These are phyloP conservation scores for Plectosphaerella cucumerina DNA, from an alignment of 2,329 filamentous ascomycete genomes.

Conservation along the genomic window DNA sequence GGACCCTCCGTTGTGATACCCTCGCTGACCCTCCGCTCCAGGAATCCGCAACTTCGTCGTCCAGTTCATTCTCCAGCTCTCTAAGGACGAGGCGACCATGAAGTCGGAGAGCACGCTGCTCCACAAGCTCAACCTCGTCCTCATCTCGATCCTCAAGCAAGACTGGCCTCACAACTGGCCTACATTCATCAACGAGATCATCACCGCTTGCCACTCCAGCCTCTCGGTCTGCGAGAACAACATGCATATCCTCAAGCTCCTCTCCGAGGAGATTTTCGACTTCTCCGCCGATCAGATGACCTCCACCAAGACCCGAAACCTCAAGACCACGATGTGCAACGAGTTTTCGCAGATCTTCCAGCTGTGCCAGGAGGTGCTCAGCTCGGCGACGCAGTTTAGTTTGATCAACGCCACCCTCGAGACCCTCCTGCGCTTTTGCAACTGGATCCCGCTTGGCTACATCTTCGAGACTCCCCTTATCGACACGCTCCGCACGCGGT, in stretches of 20 bases:
- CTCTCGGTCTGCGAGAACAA: slow-evolving; percentile 99
- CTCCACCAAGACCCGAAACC: slow-evolving; percentile 90
- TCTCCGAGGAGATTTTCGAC: slow-evolving; percentile 98
- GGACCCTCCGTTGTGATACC: slow-evolving; percentile 1
- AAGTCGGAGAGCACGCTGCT: slow-evolving; percentile 81
- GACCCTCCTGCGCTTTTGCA: slow-evolving; percentile 91
- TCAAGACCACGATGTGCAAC: slow-evolving; percentile 98
- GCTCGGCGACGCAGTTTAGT: slow-evolving; percentile 80
- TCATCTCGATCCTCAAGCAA: slow-evolving; percentile 97
- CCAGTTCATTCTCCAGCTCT: slow-evolving; percentile 95
- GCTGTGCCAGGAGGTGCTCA: slow-evolving; percentile 92
- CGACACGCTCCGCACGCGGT: slow-evolving; percentile 86
- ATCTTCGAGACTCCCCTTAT: slow-evolving; percentile 98
- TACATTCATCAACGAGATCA: slow-evolving; percentile 99
- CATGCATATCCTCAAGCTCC: slow-evolving; percentile 92
- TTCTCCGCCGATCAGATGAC: slow-evolving; percentile 99
- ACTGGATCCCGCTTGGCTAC: slow-evolving; percentile 98
- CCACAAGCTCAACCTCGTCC: slow-evolving; percentile 97
- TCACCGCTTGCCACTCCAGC: slow-evolving; percentile 91
- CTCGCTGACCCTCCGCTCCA: slow-evolving; percentile 26
- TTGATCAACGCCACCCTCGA: slow-evolving; percentile 95
- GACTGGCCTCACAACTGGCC: slow-evolving; percentile 99
- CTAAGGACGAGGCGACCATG: slow-evolving; percentile 82
- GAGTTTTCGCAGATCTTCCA: slow-evolving; percentile 99
- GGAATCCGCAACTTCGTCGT: slow-evolving; percentile 99